phyloP scores from a whole-genome alignment of 1,284 basidiomycete species.

The Inonotus hispidus region DNA sequence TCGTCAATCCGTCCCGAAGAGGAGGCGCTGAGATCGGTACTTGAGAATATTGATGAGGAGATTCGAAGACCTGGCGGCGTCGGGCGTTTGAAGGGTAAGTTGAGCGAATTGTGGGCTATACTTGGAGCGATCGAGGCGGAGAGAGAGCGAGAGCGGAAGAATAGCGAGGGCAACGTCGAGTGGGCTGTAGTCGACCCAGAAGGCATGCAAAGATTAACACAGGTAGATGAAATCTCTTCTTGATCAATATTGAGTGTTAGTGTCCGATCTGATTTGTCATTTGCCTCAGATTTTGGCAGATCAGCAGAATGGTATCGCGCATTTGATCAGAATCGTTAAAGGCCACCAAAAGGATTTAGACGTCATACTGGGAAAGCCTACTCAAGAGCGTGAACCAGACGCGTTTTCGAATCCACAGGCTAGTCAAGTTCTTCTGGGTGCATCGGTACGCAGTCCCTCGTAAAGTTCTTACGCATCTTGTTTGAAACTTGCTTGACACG shows the following conservation, averaged over 20 bases:
- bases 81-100: constrained; percentile 65
- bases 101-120: constrained; percentile 84
- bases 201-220: constrained; percentile 68
- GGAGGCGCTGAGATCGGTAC: constrained; percentile 58
- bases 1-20: constrained; percentile 81
- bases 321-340: constrained; percentile 72
- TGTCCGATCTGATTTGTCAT: neutral
- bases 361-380: constrained; percentile 55
- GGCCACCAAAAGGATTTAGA: constrained; percentile 64
- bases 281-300: constrained; percentile 60
- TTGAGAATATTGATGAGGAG: constrained; percentile 77
- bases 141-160: constrained; percentile 45
- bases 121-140: constrained; percentile 73
- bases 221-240: constrained; percentile 43
- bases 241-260: neutral
- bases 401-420: constrained; percentile 17
- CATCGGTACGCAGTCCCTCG: constrained; percentile 4
- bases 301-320: constrained; percentile 76
- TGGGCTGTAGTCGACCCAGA: constrained; percentile 87
- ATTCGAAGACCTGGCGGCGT: constrained; percentile 50
- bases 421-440: constrained; percentile 15
- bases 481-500: neutral
- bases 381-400: constrained; percentile 31
- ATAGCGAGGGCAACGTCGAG: constrained; percentile 40
- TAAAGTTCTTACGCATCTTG: neutral